Evolutionary conservation across 2,329 filamentous ascomycete genomes (phyloP).

Genomic region (Teratosphaeria nubilosa): DNA sequence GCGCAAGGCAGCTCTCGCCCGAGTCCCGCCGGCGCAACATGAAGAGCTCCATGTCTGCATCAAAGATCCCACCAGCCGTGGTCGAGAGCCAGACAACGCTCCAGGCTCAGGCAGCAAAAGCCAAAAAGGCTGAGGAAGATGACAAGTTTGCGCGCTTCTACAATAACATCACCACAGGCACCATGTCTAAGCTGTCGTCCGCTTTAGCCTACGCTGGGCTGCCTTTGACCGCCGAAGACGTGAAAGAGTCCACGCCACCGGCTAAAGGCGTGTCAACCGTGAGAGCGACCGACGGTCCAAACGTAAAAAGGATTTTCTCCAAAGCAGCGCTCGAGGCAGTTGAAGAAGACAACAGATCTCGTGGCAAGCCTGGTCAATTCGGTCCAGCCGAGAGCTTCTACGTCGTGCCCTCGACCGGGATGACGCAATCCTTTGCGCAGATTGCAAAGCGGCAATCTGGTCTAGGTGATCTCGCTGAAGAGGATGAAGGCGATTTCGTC

Average conservation of each 20-base stretch:
- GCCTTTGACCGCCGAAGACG: constrained; percentile 46
- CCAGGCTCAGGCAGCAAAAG: constrained; percentile 1
- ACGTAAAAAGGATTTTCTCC: constrained; percentile 76
- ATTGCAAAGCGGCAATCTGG: constrained; percentile 46
- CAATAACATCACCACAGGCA: constrained; percentile 67
- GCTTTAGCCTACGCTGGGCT: constrained; percentile 88
- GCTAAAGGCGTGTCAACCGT: constrained; percentile 24
- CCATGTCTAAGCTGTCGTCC: constrained; percentile 81
- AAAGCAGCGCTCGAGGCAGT: constrained; percentile 73
- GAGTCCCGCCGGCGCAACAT: constrained; percentile 16
- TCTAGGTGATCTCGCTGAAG: constrained; percentile 37
- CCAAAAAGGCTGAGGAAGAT: constrained; percentile 20
- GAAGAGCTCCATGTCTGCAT: constrained; percentile 2
- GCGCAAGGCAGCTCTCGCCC: constrained; percentile 21
- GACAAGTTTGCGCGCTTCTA: constrained; percentile 88
- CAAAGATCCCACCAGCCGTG: constrained; percentile 21
- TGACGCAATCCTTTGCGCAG: constrained; percentile 85
- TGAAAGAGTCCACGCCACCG: constrained; percentile 14
- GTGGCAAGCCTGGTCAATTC: constrained; percentile 43
- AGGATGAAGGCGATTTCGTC: constrained; percentile 77
- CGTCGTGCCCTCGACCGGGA: constrained; percentile 82
- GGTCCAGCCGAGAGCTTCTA: constrained; percentile 67
- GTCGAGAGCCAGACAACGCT: constrained; percentile 20
- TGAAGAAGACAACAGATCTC: constrained; percentile 46
- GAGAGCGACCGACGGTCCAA: constrained; percentile 41